Percentiles rank a stretch among this genome's conserved stretches.
phyloP scores from a whole-genome alignment of 257 asterid species.

The Capsicum chinense region DNA sequence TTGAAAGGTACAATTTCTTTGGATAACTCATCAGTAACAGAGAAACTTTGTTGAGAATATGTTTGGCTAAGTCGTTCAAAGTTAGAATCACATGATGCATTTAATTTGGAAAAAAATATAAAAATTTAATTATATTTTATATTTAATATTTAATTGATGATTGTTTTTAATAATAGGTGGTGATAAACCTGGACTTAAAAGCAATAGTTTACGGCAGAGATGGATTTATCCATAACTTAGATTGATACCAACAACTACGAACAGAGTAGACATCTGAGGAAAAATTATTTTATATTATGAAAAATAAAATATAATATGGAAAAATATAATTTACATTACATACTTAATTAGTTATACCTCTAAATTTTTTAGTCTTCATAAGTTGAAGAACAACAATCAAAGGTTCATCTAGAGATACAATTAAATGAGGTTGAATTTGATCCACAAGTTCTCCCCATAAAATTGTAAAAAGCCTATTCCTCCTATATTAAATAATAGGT shows the following conservation, averaged over 20 bases:
- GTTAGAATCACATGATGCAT: background rate
- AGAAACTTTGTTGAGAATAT: background rate
- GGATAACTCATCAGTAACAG: background rate
- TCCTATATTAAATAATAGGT: too few species aligned
- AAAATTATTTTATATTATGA: too few species aligned
- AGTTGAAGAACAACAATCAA: background rate
- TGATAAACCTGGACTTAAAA: too few species aligned
- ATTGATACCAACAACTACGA: background rate
- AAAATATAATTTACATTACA: too few species aligned
- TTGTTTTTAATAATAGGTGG: too few species aligned
- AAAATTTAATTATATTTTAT: too few species aligned
- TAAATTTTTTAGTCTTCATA: background rate
- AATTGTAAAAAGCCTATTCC: background rate
- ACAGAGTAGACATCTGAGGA: background rate
- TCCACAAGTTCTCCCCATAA: background rate
- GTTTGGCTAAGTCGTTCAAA: background rate
- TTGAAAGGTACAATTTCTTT: background rate
- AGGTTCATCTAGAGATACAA: background rate
- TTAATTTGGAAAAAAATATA: background rate
- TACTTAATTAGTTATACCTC: background rate
- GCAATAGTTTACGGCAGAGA: too few species aligned
- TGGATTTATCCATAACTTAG: background rate
- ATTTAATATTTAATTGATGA: too few species aligned
- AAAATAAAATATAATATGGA: too few species aligned
- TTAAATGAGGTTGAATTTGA: background rate